Evolutionary conservation across 805 yeast species (phyloP).

Genomic region (Metschnikowia rubicola): DNA sequence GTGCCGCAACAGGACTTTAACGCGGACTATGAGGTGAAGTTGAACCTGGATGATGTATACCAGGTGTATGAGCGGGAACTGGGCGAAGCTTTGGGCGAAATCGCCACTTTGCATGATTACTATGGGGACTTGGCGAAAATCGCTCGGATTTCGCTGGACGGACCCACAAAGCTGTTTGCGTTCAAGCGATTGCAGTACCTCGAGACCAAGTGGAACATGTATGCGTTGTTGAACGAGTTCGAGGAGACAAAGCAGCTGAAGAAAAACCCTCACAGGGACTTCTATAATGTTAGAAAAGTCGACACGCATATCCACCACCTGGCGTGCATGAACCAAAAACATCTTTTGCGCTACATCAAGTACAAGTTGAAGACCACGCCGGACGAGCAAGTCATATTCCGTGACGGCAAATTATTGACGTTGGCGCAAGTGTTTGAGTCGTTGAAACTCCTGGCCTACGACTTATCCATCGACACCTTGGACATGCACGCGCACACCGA

Average conservation of each 20-base stretch:
- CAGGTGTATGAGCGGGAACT: slow-evolving; percentile 48
- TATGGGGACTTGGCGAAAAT: slow-evolving; percentile 78
- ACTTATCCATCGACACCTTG: slow-evolving; percentile 89
- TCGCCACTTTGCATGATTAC: slow-evolving; percentile 84
- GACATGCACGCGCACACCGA: slow-evolving; percentile 99
- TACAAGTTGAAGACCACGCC: slow-evolving; percentile 86
- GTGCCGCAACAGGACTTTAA: slow-evolving; percentile 48
- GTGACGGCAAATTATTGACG: slow-evolving; percentile 88
- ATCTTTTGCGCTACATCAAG: slow-evolving; percentile 87
- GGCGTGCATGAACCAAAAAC: slow-evolving; percentile 99
- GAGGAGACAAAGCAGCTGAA: slow-evolving; percentile 90
- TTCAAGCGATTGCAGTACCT: slow-evolving; percentile 88
- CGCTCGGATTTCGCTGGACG: slow-evolving; percentile 78
- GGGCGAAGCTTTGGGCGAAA: slow-evolving; percentile 43
- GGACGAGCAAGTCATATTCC: slow-evolving; percentile 84
- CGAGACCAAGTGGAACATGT: slow-evolving; percentile 96
- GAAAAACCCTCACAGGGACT: slow-evolving; percentile 94
- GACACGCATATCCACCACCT: slow-evolving; percentile 99
- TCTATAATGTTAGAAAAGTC: slow-evolving; percentile 92
- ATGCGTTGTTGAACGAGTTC: slow-evolving; percentile 82
- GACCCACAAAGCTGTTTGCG: slow-evolving; percentile 95
- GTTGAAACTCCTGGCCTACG: slow-evolving; percentile 87
- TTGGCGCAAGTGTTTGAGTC: slow-evolving; percentile 89
- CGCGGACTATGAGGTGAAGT: slow-evolving; percentile 36
- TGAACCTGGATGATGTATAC: slow-evolving; percentile 66